Percentiles rank a stretch among this genome's conserved stretches.
Conservation (phyloP, 2,329 filamentous ascomycete genomes). For the Xylariaceae sp. region DNA sequence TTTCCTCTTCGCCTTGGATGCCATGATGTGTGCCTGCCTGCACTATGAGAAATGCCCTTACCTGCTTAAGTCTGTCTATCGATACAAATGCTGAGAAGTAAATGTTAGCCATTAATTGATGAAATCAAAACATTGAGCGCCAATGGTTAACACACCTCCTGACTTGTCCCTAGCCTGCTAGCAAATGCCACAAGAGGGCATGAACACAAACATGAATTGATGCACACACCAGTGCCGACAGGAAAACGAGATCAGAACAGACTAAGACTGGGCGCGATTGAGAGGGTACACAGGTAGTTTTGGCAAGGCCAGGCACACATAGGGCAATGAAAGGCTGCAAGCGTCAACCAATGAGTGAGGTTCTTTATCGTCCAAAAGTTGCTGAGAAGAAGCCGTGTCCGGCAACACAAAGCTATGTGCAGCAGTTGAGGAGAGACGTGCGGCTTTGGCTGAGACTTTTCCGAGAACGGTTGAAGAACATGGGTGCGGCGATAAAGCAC, state of each 20-base stretch:
- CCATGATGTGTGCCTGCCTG: slow-evolving; percentile 9
- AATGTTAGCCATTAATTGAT: too few species aligned
- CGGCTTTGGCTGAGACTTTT: slow-evolving; percentile 16
- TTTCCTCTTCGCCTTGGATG: slow-evolving; percentile 14
- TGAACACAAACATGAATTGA: too few species aligned
- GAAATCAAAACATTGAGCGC: too few species aligned
- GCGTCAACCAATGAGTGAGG: slow-evolving; percentile 16
- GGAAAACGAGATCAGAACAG: neutral
- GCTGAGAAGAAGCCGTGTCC: slow-evolving; percentile 25
- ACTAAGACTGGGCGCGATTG: neutral
- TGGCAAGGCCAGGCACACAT: slow-evolving; percentile 13
- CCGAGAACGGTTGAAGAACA: slow-evolving; percentile 24
- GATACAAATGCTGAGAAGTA: slow-evolving; percentile 2
- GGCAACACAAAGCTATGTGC: slow-evolving; percentile 23
- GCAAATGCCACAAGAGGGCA: too few species aligned
- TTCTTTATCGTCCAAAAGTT: too few species aligned
- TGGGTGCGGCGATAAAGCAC: slow-evolving; percentile 13
- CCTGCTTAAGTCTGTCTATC: slow-evolving; percentile 2
- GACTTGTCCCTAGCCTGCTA: too few species aligned
- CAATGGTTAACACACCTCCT: too few species aligned
- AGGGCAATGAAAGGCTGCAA: slow-evolving; percentile 21
- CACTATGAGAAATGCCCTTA: neutral
- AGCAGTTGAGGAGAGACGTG: slow-evolving; percentile 18
- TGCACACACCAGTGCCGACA: too few species aligned
- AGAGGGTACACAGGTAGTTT: slow-evolving; percentile 22